Percentiles rank a stretch among this genome's conserved stretches.
These are phyloP conservation scores for Limonium bicolor DNA, from an alignment of 148 eudicot genomes.

Conservation along the genomic window DNA sequence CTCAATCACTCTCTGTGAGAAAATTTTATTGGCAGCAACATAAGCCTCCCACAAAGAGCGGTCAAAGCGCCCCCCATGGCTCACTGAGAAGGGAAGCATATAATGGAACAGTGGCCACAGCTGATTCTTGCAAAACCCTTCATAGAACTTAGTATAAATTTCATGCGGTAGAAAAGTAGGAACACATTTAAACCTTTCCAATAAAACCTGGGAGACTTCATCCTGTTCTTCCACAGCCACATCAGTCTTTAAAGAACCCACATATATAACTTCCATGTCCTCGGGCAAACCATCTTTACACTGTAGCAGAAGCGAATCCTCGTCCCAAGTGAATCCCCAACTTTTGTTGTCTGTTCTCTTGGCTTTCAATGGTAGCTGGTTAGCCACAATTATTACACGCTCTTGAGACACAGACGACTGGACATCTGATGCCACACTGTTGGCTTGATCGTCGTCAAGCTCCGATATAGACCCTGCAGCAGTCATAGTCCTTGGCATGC, in stretches of 20 bases:
- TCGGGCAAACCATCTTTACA: slow-evolving; percentile 49
- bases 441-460: slow-evolving; percentile 45
- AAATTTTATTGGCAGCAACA: slow-evolving; percentile 50
- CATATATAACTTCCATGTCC: slow-evolving; percentile 49
- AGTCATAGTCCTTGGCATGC: slow-evolving; percentile 39
- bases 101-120: slow-evolving; percentile 56
- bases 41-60: slow-evolving; percentile 37
- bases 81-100: slow-evolving; percentile 36
- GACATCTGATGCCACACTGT: slow-evolving; percentile 38
- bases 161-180: slow-evolving; percentile 40
- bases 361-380: slow-evolving; percentile 42
- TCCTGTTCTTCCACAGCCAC: slow-evolving; percentile 36
- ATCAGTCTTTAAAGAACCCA: slow-evolving; percentile 40
- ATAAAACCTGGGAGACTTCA: slow-evolving; percentile 33
- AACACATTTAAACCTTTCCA: slow-evolving; percentile 45
- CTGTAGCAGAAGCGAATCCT: slow-evolving; percentile 36
- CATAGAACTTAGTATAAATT: slow-evolving; percentile 25
- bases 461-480: slow-evolving; percentile 43
- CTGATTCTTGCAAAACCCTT: slow-evolving; percentile 51
- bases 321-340: slow-evolving; percentile 54
- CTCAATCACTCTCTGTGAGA: slow-evolving; percentile 43
- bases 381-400: slow-evolving; percentile 45
- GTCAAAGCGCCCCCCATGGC: slow-evolving; percentile 38
- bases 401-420: slow-evolving; percentile 35
- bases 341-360: slow-evolving; percentile 46